These are phyloP conservation scores for Orobanche coerulescens DNA, from an alignment of 257 asterid genomes.

Conservation along the genomic window DNA sequence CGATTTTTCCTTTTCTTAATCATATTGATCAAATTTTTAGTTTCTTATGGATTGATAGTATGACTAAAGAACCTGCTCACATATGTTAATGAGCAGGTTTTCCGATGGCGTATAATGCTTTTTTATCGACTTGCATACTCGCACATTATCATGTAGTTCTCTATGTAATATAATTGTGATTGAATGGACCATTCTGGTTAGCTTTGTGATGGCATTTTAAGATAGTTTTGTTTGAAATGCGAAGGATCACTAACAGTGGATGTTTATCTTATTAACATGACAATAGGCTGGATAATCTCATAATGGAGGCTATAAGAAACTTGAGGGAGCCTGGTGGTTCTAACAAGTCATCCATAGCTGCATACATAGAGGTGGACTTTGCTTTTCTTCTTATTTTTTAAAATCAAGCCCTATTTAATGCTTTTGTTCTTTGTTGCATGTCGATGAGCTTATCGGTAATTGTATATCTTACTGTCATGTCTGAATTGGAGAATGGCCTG, in stretches of 20 bases:
- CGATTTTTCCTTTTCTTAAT: neutral
- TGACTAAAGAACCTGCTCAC: neutral
- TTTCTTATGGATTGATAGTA: neutral
- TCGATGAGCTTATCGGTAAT: too few relatives aligned
- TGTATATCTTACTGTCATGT: too few relatives aligned
- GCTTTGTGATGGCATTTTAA: neutral
- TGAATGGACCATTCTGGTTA: neutral
- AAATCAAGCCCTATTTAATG: neutral
- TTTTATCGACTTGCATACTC: neutral
- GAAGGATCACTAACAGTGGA: constrained; percentile 15
- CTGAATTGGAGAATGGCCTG: too few relatives aligned
- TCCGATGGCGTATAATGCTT: neutral
- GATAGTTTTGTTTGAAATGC: constrained; percentile 20
- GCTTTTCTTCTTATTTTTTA: neutral
- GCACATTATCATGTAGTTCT: neutral
- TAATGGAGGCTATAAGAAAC: constrained; percentile 80
- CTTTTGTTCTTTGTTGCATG: neutral
- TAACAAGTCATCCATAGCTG: constrained; percentile 73
- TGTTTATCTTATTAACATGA: constrained; percentile 22
- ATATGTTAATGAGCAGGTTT: neutral
- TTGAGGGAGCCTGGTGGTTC: constrained; percentile 83
- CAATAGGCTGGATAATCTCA: constrained; percentile 82
- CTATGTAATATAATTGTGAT: neutral
- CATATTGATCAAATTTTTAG: neutral
- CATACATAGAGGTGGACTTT: constrained; percentile 72